Evolutionary conservation across 192 early-diverging fungal genomes (phyloP), one percentile per base, ranked within the genome.

Genomic region (Coemansia sp.): DNA sequence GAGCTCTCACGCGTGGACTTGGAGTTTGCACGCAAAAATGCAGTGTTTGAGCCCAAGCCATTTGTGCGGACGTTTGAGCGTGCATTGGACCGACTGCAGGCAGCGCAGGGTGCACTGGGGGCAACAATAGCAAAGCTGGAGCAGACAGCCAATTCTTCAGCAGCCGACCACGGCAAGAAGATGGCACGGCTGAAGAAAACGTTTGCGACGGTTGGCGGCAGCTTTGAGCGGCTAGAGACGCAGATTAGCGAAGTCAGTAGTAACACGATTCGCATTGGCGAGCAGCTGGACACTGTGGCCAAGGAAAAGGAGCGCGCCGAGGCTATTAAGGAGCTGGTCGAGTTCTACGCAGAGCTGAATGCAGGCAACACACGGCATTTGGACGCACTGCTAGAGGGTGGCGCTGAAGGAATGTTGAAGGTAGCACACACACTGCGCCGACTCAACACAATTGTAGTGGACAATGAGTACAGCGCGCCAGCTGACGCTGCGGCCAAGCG

Each of bases 271-370:
- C 85, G 93, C 54, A 95, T 99, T 66, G 94, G 97, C 59, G 97
- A 99, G 72, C 95, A 99, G 80, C 85, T 99, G 41, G 97, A 99
- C 69, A 95, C 90, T 0, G 92, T 97, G 45, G 94, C 96, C 71
- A 93, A 91, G 64, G 95, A 99, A 59, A 82, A 92, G 59, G 86
- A 89, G 61, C 87, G 92, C 2, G 95, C 95, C 0, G 85, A 89
- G 21, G 91, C 97, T 48, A 90, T 94, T 26, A 87, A 91, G 58
- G 93, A 96, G 76, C 78, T 99, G 27, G 90, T 99, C 38, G 91
- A 91, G 62, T 94, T 93, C 75, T 98, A 93, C 77, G 87, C 93
- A 57, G 92, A 97, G 70, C 92, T 98, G 65, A 93, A 93, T 58
- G 82, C 85, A 19, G 93, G 90, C 8, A 80, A 86, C 23, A 86